phyloP scores from a whole-genome alignment of 805 yeast genomes.

The Metschnikowia santaceciliae region DNA sequence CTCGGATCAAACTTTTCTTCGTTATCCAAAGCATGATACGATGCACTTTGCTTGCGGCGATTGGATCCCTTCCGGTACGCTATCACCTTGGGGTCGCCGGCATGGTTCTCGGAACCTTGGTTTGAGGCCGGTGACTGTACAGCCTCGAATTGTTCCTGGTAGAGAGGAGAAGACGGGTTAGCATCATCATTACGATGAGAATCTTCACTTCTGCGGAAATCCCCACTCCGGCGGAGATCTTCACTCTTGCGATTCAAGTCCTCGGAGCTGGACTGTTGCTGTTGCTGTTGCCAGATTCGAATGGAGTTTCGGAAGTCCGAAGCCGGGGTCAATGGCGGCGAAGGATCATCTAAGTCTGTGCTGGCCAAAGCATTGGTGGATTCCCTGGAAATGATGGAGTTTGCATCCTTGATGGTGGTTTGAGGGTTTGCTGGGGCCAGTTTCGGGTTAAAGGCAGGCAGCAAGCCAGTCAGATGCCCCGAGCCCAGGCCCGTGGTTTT shows the following conservation, averaged over 20 bases:
- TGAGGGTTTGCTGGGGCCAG: conserved; percentile 50
- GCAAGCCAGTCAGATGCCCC: conserved; percentile 15
- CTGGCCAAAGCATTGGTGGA: conserved; percentile 11
- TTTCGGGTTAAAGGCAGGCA: conserved; percentile 34
- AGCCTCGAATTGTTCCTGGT: background rate
- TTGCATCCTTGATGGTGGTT: conserved; percentile 50
- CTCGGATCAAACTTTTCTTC: conserved; percentile 33
- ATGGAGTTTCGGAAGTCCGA: conserved; percentile 15
- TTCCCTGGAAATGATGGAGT: conserved; percentile 28
- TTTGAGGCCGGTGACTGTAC: background rate
- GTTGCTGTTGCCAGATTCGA: conserved; percentile 19
- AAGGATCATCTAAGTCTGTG: conserved; percentile 2
- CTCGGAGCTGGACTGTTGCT: conserved; percentile 4
- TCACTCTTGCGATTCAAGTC: conserved; percentile 1
- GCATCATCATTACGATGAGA: background rate
- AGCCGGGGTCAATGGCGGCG: conserved; percentile 14
- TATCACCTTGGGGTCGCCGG: conserved; percentile 34
- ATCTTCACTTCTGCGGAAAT: background rate
- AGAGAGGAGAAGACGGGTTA: background rate
- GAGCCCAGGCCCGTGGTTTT: background rate
- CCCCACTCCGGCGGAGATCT: background rate
- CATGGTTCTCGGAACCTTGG: conserved; percentile 4
- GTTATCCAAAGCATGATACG: conserved; percentile 6
- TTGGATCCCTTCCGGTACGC: conserved; percentile 35
- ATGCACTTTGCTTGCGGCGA: conserved; percentile 28